Evolutionary conservation across 1,284 basidiomycete species (phyloP).

Genomic region (Ustanciosporium gigantosporum): DNA sequence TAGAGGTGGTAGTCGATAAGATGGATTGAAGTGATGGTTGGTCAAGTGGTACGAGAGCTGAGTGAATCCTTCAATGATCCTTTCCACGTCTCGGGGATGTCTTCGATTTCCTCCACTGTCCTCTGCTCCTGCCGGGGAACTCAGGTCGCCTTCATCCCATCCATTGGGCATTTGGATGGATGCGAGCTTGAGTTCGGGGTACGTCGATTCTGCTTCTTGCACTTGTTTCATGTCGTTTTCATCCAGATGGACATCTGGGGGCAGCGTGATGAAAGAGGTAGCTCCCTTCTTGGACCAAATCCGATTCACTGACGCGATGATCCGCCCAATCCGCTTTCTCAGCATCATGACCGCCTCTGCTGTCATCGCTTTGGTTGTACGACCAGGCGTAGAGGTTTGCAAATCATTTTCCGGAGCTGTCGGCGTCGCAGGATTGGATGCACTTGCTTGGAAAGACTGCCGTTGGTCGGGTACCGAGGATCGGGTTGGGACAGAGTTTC

Average conservation of each 20-base stretch:
- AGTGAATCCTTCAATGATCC: constrained; percentile 10
- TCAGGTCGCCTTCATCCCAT: constrained; percentile 33
- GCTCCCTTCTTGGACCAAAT: constrained; percentile 25
- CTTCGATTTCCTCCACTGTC: background rate
- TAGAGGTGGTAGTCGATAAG: constrained; percentile 37
- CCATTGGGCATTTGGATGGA: constrained; percentile 10
- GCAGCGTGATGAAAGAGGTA: constrained; percentile 12
- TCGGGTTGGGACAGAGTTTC: background rate
- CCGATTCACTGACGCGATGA: constrained; percentile 21
- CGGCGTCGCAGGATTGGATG: background rate
- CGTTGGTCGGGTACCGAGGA: background rate
- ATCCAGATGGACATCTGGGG: constrained; percentile 10
- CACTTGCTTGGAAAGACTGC: no score
- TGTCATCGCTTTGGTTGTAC: background rate
- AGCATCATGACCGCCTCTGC: constrained; percentile 7
- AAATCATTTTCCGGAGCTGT: background rate
- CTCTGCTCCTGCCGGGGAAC: background rate
- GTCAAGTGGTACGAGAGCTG: constrained; percentile 34
- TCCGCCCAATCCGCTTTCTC: constrained; percentile 4
- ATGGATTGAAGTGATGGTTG: constrained; percentile 28
- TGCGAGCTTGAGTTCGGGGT: constrained; percentile 24
- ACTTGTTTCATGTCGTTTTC: constrained; percentile 13
- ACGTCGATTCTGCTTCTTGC: constrained; percentile 11
- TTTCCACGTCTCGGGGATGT: constrained; percentile 9
- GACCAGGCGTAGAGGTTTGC: background rate